phyloP scores from a whole-genome alignment of 257 asterid species.

The Paraleonurus japonicus region DNA sequence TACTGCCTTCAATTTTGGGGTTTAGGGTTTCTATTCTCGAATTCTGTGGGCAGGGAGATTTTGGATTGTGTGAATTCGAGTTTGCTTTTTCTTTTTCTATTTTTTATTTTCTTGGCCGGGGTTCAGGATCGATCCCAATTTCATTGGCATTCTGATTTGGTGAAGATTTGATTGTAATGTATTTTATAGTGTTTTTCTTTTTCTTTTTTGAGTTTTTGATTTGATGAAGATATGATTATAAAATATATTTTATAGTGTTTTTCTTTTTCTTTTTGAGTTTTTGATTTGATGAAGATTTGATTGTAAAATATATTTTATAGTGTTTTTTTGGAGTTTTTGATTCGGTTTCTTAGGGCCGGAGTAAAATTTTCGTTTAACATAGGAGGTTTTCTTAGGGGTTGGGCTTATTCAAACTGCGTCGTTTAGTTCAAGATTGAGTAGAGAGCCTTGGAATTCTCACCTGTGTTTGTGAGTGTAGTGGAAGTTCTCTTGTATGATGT shows the following conservation, averaged over 20 bases:
- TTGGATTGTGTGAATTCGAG: not conserved
- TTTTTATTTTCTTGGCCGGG: not conserved
- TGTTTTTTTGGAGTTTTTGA: not conserved
- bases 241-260: no score
- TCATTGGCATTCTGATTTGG: not conserved
- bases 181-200: no score
- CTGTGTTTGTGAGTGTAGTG: not conserved
- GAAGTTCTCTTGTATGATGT: not conserved
- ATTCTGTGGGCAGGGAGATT: not conserved
- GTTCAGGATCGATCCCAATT: not conserved
- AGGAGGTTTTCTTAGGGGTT: conserved; percentile 1
- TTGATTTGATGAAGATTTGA: no score
- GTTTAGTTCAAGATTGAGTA: not conserved
- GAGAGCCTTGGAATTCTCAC: not conserved
- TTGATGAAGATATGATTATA: no score
- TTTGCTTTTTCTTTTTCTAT: not conserved
- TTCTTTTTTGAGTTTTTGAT: not conserved
- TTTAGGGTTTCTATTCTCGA: not conserved
- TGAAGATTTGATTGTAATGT: not conserved
- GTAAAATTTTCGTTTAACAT: not conserved
- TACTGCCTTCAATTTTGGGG: not conserved
- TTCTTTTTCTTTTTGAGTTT: no score
- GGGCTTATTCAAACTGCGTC: not conserved
- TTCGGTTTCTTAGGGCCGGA: conserved; percentile 16
- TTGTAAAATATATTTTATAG: not conserved